Evolutionary conservation across 176 grass and related monocot genomes (phyloP).

Genomic region (Ensete glaucum): DNA sequence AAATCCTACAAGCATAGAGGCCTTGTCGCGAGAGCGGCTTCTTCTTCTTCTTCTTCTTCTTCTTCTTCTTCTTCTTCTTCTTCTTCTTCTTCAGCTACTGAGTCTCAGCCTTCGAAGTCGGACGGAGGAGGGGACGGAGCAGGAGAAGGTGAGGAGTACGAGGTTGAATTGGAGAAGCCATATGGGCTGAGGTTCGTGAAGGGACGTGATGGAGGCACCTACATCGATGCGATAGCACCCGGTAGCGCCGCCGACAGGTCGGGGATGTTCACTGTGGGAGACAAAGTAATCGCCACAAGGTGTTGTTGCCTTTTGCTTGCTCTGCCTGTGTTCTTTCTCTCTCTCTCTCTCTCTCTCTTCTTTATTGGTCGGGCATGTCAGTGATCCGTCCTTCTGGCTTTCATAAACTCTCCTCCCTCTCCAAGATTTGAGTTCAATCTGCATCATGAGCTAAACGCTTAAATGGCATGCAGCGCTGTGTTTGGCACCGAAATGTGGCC

Average conservation of each 20-base stretch:
- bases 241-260: slow-evolving; percentile 57
- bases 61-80: slow-evolving; percentile 34
- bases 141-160: slow-evolving; percentile 53
- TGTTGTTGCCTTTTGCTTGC: slow-evolving; percentile 4
- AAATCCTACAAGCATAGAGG: slow-evolving; percentile 3
- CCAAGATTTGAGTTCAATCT: no score
- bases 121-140: slow-evolving; percentile 9
- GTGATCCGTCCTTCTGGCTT: no score
- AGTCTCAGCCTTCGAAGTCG: slow-evolving; percentile 41
- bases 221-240: slow-evolving; percentile 77
- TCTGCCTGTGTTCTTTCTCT: neutral
- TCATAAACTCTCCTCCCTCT: no score
- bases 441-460: neutral
- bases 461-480: slow-evolving; percentile 35
- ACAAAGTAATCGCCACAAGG: slow-evolving; percentile 93
- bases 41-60: slow-evolving; percentile 33
- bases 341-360: neutral
- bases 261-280: slow-evolving; percentile 65
- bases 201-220: slow-evolving; percentile 69
- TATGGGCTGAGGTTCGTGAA: slow-evolving; percentile 87
- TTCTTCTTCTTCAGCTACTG: slow-evolving; percentile 12
- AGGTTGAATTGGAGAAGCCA: slow-evolving; percentile 70
- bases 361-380: neutral
- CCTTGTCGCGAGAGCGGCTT: slow-evolving; percentile 21
- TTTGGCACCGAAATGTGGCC: slow-evolving; percentile 95